These are phyloP conservation scores for Zoysia matrella DNA, from an alignment of 202 grass and related monocot genomes.

Conservation along the genomic window DNA sequence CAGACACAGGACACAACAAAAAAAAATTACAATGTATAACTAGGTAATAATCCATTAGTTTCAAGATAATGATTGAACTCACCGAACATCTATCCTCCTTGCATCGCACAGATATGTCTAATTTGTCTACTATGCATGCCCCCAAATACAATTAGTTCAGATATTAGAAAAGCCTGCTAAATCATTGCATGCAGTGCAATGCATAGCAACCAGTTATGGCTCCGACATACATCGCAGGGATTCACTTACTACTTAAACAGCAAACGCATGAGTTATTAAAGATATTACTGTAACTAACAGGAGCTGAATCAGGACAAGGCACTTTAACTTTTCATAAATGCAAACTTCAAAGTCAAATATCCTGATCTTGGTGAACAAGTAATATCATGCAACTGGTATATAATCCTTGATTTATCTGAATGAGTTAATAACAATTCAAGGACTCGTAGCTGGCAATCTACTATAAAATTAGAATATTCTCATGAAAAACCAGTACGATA, in stretches of 20 bases:
- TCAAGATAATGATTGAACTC: not conserved
- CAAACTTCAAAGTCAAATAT: slow-evolving; percentile 8
- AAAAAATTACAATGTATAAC: slow-evolving; percentile 5
- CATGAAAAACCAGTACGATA: not conserved
- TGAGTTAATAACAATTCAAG: not conserved
- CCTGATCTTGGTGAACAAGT: not conserved
- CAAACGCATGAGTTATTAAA: not conserved
- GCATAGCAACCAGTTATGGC: not conserved
- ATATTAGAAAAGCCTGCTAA: slow-evolving; percentile 7
- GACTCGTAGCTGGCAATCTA: not conserved
- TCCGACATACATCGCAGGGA: slow-evolving; percentile 20
- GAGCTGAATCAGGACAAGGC: not conserved
- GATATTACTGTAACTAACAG: not conserved
- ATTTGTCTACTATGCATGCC: not conserved
- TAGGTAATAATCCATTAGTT: not conserved
- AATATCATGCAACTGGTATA: not conserved
- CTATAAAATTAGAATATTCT: not conserved
- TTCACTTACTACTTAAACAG: slow-evolving; percentile 21
- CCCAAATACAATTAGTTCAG: not conserved
- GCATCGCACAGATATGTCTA: slow-evolving; percentile 12
- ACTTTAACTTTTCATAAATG: not conserved
- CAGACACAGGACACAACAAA: not conserved
- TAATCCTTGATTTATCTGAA: not conserved
- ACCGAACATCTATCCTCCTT: not conserved
- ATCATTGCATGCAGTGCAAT: slow-evolving; percentile 10